Conservation (phyloP, 148 eudicot species). For the Persicaria maculosa region DNA sequence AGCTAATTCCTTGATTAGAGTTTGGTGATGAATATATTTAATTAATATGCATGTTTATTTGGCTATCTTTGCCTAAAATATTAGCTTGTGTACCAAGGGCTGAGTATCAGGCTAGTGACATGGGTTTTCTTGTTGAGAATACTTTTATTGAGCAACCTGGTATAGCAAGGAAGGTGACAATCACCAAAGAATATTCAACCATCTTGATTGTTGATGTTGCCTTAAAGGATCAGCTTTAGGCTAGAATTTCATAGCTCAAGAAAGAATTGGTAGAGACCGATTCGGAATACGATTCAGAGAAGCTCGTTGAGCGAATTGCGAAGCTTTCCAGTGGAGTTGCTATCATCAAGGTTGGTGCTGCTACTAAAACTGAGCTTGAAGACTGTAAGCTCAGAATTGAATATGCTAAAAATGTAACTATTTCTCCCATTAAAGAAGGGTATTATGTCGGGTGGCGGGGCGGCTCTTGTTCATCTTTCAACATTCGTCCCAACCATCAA, state of each 20-base stretch:
- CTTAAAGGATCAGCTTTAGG: constrained; percentile 91
- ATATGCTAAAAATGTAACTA: constrained; percentile 99
- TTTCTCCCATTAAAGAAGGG: constrained; percentile 99
- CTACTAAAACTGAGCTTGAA: constrained; percentile 96
- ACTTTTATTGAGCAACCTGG: constrained; percentile 88
- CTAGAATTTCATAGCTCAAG: constrained; percentile 91
- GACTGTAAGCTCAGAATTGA: constrained; percentile 92
- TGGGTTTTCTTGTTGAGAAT: constrained; percentile 71
- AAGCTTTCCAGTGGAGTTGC: constrained; percentile 97
- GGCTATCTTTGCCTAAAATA: background rate
- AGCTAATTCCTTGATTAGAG: background rate
- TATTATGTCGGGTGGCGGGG: constrained; percentile 98
- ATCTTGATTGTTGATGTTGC: constrained; percentile 95
- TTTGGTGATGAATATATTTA: no score
- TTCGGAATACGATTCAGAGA: constrained; percentile 84
- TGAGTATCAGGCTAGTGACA: constrained; percentile 82
- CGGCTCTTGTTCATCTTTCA: constrained; percentile 89
- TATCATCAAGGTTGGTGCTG: constrained; percentile 97
- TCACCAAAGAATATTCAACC: constrained; percentile 63
- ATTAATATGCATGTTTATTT: background rate
- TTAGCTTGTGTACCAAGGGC: constrained; percentile 48
- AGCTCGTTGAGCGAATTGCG: constrained; percentile 95
- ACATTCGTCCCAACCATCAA: constrained; percentile 75
- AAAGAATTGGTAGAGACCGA: constrained; percentile 81
- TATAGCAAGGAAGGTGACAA: constrained; percentile 76